Evolutionary conservation across 129 eudicot species (phyloP), one percentile per base, ranked within the genome.

Genomic region (Saussurea involucrata): DNA sequence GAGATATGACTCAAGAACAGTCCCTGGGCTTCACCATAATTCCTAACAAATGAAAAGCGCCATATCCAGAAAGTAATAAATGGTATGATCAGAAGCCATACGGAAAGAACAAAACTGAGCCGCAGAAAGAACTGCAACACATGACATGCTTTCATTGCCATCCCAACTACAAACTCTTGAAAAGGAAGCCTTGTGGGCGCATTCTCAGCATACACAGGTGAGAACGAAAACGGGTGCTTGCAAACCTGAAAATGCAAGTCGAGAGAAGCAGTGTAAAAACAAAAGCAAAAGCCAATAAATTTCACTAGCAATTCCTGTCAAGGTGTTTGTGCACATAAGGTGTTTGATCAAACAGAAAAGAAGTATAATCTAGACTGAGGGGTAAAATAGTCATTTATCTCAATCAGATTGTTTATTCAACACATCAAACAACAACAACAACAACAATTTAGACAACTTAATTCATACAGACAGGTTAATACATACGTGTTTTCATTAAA

Each of bases 1-100:
- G 95, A 90, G 31, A 90, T 73, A 78, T 93, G 97, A 75, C 95
- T 88, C 79, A 87, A 73, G 64, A 93, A 93, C 12, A 93, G 84
- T 78, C 91, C 86, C 4, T 86, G 94, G 63, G 97, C 97, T 87
- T 93, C 98, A 18, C 87, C 82, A 31, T 85, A 88, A 76, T 92
- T 88, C 75, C 93, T 85, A 73, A 90, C 95, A 81, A 93, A 90
- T 76, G 98, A 91, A 72, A 90, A 68, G 12, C 97, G 87, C 98
- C 98, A 93, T 61, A 93, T 93, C 98, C 98, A 93, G 81, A 93
- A 90, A 20, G 98, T 93, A 72, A 93, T 93, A 71, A 90, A 90
- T 0, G 97, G 98, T 57, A 93, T 93, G 71, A 85, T 88, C 58
- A 93, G 81, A 73, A 93, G 97, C 98, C 98, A 93, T 76, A 93